A percentile compares a stretch with the other conserved stretches of the same genome.
phyloP scores from a whole-genome alignment of 495 filamentous ascomycete species.

The Trichoderma asperelloides region DNA sequence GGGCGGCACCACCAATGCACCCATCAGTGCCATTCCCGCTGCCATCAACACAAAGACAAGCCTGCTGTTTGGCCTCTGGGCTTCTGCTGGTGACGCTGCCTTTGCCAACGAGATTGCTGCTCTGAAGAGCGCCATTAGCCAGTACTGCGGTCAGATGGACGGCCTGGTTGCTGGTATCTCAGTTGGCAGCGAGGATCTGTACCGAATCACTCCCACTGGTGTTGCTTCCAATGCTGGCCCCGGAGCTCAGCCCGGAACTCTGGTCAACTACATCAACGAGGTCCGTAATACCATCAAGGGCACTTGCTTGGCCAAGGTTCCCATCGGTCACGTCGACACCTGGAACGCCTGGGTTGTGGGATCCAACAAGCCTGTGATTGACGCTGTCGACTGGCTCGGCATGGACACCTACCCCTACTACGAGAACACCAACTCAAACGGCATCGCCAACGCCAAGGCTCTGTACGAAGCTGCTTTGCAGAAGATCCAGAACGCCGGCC shows the following conservation, averaged over 20 bases:
- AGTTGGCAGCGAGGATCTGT: conserved; percentile 84
- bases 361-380: conserved; percentile 60
- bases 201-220: conserved; percentile 60
- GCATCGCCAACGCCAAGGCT: conserved; percentile 47
- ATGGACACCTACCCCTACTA: conserved; percentile 72
- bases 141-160: conserved; percentile 54
- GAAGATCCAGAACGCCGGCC: conserved; percentile 47
- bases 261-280: conserved; percentile 59
- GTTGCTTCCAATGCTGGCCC: conserved; percentile 30
- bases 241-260: conserved; percentile 46
- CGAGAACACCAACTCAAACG: conserved; percentile 60
- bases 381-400: conserved; percentile 66
- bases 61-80: conserved; percentile 73
- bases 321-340: conserved; percentile 84
- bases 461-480: conserved; percentile 56
- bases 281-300: conserved; percentile 49
- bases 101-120: conserved; percentile 63
- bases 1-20: conserved; percentile 45
- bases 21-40: conserved; percentile 63
- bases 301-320: conserved; percentile 44
- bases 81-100: conserved; percentile 52
- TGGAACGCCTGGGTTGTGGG: conserved; percentile 79
- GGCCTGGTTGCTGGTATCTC: conserved; percentile 73
- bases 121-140: conserved; percentile 50
- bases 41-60: conserved; percentile 65